phyloP scores from a whole-genome alignment of 345 rosid genomes.

The Anacardium occidentale region DNA sequence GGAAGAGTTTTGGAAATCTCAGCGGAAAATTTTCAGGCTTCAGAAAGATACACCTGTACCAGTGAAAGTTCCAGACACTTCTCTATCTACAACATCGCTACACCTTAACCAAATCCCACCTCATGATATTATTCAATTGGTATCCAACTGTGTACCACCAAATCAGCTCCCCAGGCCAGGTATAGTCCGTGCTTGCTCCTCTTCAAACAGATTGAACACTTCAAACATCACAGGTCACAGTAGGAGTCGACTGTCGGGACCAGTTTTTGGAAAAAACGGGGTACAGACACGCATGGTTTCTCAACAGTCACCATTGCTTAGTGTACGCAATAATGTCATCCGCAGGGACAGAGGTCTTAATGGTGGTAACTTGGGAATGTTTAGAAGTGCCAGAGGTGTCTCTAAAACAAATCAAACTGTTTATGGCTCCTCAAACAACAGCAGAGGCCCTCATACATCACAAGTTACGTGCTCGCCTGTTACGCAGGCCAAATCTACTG shows the following conservation, averaged over 20 bases:
- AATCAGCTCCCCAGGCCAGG: constrained; percentile 17
- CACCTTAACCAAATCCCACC: constrained; percentile 26
- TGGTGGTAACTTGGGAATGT: constrained; percentile 21
- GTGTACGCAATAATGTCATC: constrained; percentile 29
- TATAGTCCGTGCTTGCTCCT: constrained; percentile 41
- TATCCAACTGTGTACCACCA: constrained; percentile 21
- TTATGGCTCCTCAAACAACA: constrained; percentile 24
- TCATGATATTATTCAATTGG: constrained; percentile 9
- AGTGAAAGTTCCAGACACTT: constrained; percentile 25
- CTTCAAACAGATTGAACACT: constrained; percentile 29
- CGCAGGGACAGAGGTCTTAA: constrained; percentile 35
- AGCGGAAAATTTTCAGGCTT: constrained; percentile 46
- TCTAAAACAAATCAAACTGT: constrained; percentile 12
- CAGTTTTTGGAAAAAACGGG: constrained; percentile 21
- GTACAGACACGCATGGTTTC: constrained; percentile 20
- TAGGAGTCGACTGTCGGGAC: constrained; percentile 22
- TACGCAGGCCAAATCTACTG: constrained; percentile 22
- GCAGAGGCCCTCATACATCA: constrained; percentile 18
- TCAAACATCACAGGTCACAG: constrained; percentile 34
- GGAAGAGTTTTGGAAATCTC: constrained; percentile 55
- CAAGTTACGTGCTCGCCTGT: constrained; percentile 10
- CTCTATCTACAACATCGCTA: constrained; percentile 19
- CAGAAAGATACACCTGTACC: constrained; percentile 25
- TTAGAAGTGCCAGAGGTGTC: constrained; percentile 26
- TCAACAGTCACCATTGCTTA: constrained; percentile 23